Evolutionary conservation across 2,329 filamentous ascomycete species (phyloP).

Genomic region (Pseudogymnoascus sp.): DNA sequence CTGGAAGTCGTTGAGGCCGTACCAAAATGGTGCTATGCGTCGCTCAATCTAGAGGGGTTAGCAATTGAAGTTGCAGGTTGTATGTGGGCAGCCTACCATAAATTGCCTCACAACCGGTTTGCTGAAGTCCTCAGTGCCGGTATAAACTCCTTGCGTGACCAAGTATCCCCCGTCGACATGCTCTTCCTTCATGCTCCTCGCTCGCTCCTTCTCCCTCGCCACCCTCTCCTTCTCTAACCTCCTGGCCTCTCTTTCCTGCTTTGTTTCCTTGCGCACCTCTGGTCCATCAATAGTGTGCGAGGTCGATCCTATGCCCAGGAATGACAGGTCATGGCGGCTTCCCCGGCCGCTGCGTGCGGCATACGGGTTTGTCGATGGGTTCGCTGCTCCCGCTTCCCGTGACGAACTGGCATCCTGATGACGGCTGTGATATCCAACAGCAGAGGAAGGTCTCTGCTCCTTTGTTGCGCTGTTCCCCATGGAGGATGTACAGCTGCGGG

Average conservation of each 20-base stretch:
- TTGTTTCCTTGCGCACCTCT: slow-evolving; percentile 68
- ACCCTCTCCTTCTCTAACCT: slow-evolving; percentile 74
- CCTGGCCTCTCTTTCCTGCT: slow-evolving; percentile 81
- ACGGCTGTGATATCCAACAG: not conserved
- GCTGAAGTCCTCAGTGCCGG: slow-evolving; percentile 85
- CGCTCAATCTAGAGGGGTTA: slow-evolving; percentile 67
- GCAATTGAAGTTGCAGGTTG: not conserved
- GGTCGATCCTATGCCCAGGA: slow-evolving; percentile 25
- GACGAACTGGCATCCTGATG: slow-evolving; percentile 16
- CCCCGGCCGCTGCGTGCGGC: slow-evolving; percentile 22
- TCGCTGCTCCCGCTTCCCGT: slow-evolving; percentile 17
- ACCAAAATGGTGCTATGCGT: slow-evolving; percentile 89
- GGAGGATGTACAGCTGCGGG: slow-evolving; percentile 6
- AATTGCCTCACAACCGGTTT: slow-evolving; percentile 82
- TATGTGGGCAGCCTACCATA: slow-evolving; percentile 53
- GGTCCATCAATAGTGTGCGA: slow-evolving; percentile 20
- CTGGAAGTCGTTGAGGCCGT: slow-evolving; percentile 81
- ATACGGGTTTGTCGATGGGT: slow-evolving; percentile 18
- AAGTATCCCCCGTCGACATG: slow-evolving; percentile 90
- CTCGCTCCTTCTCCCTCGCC: slow-evolving; percentile 71
- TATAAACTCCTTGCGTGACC: slow-evolving; percentile 90
- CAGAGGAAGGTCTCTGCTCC: slow-evolving; percentile 7
- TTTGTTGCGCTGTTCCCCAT: slow-evolving; percentile 14
- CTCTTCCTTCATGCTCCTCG: slow-evolving; percentile 84
- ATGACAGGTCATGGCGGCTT: slow-evolving; percentile 27